Evolutionary conservation across 768 basidiomycete genomes (phyloP).

Genomic region (Russula sp.): DNA sequence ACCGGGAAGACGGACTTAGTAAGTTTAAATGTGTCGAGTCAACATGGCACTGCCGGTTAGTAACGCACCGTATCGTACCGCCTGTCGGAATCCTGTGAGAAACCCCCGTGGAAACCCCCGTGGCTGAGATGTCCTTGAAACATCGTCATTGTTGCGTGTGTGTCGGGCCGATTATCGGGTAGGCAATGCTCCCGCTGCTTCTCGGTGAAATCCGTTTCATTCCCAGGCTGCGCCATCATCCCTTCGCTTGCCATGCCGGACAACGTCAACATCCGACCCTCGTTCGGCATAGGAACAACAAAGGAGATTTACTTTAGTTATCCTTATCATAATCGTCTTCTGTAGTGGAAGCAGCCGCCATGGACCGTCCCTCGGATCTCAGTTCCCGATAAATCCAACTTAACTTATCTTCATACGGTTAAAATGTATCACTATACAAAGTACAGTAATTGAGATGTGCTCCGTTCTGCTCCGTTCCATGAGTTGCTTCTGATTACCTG

Average conservation of each 20-base stretch:
- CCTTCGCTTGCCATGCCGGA: background rate
- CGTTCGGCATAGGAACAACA: background rate
- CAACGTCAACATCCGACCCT: background rate
- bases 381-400: no score
- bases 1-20: no score
- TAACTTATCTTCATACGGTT: background rate
- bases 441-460: background rate
- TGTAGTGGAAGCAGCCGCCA: background rate
- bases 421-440: no score
- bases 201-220: background rate
- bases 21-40: no score
- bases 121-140: background rate
- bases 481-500: background rate
- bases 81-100: no score
- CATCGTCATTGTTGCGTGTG: background rate
- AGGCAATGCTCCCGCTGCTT: background rate
- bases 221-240: background rate
- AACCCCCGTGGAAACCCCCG: no score
- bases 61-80: no score
- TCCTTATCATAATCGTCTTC: no score
- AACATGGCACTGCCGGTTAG: no score
- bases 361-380: background rate
- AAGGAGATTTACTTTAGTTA: no score
- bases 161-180: background rate
- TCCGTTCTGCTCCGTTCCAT: background rate